Base-by-base conservation (phyloP, 1,139 yeast genomes). In the Pneumocystis jirovecii region DNA sequence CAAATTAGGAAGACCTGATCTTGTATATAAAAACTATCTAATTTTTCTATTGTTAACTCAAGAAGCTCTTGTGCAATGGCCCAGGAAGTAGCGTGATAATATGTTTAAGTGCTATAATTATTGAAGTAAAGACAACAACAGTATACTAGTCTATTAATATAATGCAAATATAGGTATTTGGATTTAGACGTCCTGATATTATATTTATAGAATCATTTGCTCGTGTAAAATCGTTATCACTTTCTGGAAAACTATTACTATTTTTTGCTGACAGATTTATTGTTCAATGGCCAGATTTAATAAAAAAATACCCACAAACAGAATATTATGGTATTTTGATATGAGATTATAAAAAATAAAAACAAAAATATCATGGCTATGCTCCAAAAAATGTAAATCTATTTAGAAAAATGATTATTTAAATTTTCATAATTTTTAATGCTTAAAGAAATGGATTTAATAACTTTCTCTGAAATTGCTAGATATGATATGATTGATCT, bases 41-140 rank as follows among this genome's bases (percentile, higher is more conserved):
- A n/a, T 63, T 31, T 15, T 45, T 68, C 71, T 12, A 37, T n/a
- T 8, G 31, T 37, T 37, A 65, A 70, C 57, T 65, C 71, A 35
- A 39, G 61, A 1, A 61, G 70, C 77, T 93, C 19, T 74, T 93
- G 31, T 75, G 89, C 68, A 95, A 93, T 73, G 99, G 99, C 0
- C 99, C 99, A 0, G 99, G 97, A 0, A 89, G 97, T 0, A 80
- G 91, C 65, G 89, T 91, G 1, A 86, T 95, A 1, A 75, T 89
- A 37, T 87, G 93, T 66, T 82, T 85, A 66, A 80, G 86, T 1
- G 73, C 86, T 19, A 80, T 86, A 65, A 69, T 81, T 3, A 77
- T 85, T 68, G 82, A 84, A 62, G 73, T 73, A 68, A 44, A 72
- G 42, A 44, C 34, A 50, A 44, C 19, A 12, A 40, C 34, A 19